Conservation (phyloP, 306 rosid genomes). For the Casuarina equisetifolia region DNA sequence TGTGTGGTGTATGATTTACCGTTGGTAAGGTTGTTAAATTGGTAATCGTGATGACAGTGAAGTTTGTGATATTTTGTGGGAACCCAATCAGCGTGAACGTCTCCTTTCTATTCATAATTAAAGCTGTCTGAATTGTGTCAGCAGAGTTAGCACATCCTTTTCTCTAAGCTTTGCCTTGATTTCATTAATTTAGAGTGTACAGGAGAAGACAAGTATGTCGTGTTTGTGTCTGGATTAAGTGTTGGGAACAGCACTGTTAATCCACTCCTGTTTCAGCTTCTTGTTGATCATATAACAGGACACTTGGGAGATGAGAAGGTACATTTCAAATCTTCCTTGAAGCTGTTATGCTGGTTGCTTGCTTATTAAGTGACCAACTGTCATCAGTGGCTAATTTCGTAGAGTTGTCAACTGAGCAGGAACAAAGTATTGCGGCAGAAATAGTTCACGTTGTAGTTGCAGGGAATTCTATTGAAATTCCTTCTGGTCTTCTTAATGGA, state of each 20-base stretch:
- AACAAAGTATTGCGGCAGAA: slow-evolving; percentile 80
- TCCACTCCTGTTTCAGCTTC: slow-evolving; percentile 94
- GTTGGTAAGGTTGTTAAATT: neutral
- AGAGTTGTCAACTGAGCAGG: slow-evolving; percentile 53
- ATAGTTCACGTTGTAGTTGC: slow-evolving; percentile 77
- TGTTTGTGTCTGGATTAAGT: slow-evolving; percentile 78
- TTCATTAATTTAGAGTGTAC: slow-evolving; percentile 33
- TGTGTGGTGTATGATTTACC: slow-evolving; percentile 26
- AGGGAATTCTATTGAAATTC: slow-evolving; percentile 85
- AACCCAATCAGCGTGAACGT: neutral
- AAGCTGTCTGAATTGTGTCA: neutral
- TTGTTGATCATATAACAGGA: slow-evolving; percentile 92
- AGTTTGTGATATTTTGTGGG: neutral
- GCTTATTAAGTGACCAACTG: neutral
- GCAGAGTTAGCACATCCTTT: neutral
- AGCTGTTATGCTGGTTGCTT: slow-evolving; percentile 12
- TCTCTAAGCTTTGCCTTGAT: neutral
- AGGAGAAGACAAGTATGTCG: slow-evolving; percentile 86
- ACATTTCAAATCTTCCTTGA: slow-evolving; percentile 28
- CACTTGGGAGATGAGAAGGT: slow-evolving; percentile 97
- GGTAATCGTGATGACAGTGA: neutral
- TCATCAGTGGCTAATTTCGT: slow-evolving; percentile 30
- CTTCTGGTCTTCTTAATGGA: slow-evolving; percentile 67
- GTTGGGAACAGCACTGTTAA: slow-evolving; percentile 74
- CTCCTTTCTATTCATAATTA: neutral